Evolutionary conservation across 805 yeast genomes (phyloP), one percentile per base, ranked within the genome.

Genomic region (Kuraishia cidri): DNA sequence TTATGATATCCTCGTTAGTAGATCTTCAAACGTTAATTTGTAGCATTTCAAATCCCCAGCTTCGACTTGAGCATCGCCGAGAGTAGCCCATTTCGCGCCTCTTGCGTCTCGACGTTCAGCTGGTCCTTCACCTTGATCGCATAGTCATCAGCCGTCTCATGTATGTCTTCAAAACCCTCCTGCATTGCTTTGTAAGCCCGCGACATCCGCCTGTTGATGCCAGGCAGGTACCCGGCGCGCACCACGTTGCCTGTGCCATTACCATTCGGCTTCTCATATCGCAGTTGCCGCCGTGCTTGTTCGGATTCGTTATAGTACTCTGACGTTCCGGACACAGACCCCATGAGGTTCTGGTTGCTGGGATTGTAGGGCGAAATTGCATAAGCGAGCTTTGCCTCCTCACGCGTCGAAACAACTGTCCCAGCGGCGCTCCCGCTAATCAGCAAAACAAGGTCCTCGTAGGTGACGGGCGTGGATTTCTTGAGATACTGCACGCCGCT

Each of bases 401-500:
- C 60, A 33, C 67, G 64, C 46, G 73, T 76, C 1, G 79, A 64
- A 14, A 4, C n/a, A n/a, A n/a, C n/a, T n/a, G n/a, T n/a, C n/a
- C n/a, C n/a, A n/a, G n/a, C n/a, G n/a, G n/a, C n/a, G n/a, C n/a
- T n/a, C n/a, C n/a, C n/a, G n/a, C n/a, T n/a, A n/a, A n/a, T n/a
- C n/a, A n/a, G n/a, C n/a, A 30, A 34, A 37, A 81, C 79, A 33
- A 92, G 62, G 39, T 84, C 94, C 1, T 67, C 64, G 15, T 69
- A 52, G 2, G 76, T 60, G n/a, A 79, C 67, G 39, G 68, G 65
- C 13, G 74, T 73, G 0, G 80, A 6, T 23, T 60, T 3, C 96
- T 96, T 42, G 79, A 74, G 5, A 92, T 96, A 83, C 52, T 80
- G 90, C 28, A 83, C 62, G 0, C 92, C 72, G 24, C 86, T 74